These are phyloP conservation scores for Tylopilus sp. DNA, from an alignment of 768 basidiomycete genomes.

Conservation along the genomic window DNA sequence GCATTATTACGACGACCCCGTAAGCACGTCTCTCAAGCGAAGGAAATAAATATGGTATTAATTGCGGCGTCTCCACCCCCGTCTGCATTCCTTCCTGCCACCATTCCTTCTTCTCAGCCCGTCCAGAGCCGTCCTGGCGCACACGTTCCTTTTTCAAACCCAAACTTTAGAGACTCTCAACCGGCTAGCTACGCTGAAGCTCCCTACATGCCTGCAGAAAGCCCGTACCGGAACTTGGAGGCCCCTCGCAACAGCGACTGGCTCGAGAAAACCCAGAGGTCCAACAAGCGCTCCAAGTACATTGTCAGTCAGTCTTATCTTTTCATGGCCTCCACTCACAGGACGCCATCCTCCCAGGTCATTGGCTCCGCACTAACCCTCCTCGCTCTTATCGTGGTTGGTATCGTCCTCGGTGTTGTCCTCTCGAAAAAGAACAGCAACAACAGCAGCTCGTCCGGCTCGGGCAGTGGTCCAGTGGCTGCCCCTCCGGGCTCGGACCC, in stretches of 20 bases:
- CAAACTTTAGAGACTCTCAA: conserved; percentile 22
- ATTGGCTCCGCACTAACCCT: conserved; percentile 47
- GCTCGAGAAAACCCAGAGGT: conserved; percentile 35
- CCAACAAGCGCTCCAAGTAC: conserved; percentile 46
- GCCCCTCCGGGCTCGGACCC: conserved; percentile 36
- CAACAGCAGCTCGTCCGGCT: conserved; percentile 20
- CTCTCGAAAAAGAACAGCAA: conserved; percentile 53
- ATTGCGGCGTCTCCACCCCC: background rate
- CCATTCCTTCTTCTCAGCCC: conserved; percentile 21
- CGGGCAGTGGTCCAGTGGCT: background rate
- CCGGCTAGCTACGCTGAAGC: conserved; percentile 24
- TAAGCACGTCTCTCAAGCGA: conserved; percentile 8
- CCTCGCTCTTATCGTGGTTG: conserved; percentile 51
- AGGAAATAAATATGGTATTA: conserved; percentile 4
- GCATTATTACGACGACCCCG: conserved; percentile 28
- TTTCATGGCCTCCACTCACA: background rate
- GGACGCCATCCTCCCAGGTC: conserved; percentile 37
- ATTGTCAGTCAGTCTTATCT: conserved; percentile 44
- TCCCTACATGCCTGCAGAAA: conserved; percentile 21
- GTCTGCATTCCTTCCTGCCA: background rate
- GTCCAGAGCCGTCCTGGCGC: conserved; percentile 30
- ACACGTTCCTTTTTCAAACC: conserved; percentile 35
- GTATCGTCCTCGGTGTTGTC: conserved; percentile 61
- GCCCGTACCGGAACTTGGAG: conserved; percentile 33
- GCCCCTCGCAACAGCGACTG: conserved; percentile 35